Conservation (phyloP, 371 early-diverging fungal species). For the Mortierella sp. region DNA sequence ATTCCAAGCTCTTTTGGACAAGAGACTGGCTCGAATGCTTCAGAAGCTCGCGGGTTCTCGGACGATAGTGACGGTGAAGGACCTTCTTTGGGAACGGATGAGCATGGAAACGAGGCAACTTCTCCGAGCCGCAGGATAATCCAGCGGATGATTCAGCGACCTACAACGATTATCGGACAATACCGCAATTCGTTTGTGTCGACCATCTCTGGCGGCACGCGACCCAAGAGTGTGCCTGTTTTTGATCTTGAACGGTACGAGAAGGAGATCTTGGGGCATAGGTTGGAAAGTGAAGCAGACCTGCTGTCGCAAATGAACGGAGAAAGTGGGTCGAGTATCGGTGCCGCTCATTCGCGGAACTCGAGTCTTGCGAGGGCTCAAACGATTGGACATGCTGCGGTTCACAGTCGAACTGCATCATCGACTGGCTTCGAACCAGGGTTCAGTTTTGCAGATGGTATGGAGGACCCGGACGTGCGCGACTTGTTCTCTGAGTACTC, state of each 20-base stretch:
- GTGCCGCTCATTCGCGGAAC: neutral
- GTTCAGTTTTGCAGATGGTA: neutral
- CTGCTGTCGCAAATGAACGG: neutral
- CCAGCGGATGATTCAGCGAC: conserved; percentile 26
- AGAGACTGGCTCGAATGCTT: neutral
- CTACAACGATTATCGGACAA: conserved; percentile 44
- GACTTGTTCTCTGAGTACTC: neutral
- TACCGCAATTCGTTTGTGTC: conserved; percentile 27
- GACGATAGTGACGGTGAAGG: neutral
- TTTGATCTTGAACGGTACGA: conserved; percentile 46
- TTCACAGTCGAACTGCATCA: neutral
- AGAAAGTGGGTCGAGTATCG: neutral
- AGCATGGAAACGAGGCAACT: neutral
- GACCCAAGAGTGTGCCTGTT: conserved; percentile 35
- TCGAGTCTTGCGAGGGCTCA: neutral
- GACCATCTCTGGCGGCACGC: conserved; percentile 9
- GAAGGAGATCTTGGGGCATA: conserved; percentile 34
- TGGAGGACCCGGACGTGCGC: neutral
- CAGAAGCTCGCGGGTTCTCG: neutral
- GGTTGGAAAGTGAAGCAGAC: neutral
- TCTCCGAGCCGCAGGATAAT: conserved; percentile 8
- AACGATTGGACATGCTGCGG: neutral
- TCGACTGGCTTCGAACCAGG: conserved; percentile 8
- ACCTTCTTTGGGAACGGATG: neutral
- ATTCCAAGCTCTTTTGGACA: neutral